A percentile compares a stretch with the other conserved stretches of the same genome.
Evolutionary conservation across 2,329 filamentous ascomycete species (phyloP).

Genomic region (Scolecobasidium constrictum): DNA sequence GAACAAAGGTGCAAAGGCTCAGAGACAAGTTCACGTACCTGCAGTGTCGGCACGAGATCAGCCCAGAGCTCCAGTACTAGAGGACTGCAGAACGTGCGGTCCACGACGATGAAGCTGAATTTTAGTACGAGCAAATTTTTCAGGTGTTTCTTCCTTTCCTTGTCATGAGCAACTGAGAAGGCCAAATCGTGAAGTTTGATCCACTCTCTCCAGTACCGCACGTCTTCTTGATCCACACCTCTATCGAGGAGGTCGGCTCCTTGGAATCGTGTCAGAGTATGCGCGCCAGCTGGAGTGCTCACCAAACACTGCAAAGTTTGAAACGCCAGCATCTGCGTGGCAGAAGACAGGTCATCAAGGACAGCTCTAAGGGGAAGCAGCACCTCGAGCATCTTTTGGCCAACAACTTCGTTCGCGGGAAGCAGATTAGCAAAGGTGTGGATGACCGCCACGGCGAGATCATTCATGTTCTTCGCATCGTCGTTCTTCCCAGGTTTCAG

Average conservation of each 20-base stretch:
- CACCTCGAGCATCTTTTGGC: constrained; percentile 40
- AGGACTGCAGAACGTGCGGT: background rate
- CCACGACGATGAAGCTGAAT: background rate
- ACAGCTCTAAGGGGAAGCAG: constrained; percentile 24
- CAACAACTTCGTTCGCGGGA: constrained; percentile 34
- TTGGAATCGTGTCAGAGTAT: background rate
- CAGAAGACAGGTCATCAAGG: background rate
- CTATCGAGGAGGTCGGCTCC: background rate
- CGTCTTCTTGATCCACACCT: background rate
- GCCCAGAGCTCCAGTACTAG: background rate
- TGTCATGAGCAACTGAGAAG: background rate
- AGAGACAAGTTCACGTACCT: no score
- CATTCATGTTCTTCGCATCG: constrained; percentile 49
- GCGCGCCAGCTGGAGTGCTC: constrained; percentile 1
- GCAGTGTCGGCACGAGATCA: background rate
- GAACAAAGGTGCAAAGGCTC: no score
- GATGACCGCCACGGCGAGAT: constrained; percentile 51
- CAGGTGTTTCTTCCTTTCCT: background rate
- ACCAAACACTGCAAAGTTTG: constrained; percentile 8
- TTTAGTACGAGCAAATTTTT: no score
- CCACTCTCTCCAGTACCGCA: background rate
- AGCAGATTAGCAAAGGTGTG: constrained; percentile 51
- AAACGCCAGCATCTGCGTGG: constrained; percentile 3
- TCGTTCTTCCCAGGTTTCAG: constrained; percentile 36
- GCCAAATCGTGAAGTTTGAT: background rate